Percentiles rank a stretch among this genome's conserved stretches.
Conservation (phyloP, 192 early-diverging fungal species). For the Lunasporangiospora selenospora region DNA sequence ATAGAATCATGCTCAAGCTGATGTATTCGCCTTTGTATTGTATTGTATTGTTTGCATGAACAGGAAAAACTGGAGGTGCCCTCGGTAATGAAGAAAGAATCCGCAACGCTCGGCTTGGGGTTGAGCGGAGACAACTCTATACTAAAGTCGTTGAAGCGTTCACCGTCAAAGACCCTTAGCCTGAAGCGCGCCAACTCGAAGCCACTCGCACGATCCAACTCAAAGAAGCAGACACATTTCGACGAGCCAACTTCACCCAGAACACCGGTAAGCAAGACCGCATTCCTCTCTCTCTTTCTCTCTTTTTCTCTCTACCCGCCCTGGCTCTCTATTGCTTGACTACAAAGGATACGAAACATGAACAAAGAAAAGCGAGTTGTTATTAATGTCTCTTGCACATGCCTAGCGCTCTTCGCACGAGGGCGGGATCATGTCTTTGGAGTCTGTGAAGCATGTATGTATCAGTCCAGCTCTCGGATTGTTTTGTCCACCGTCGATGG, state of each 20-base stretch:
- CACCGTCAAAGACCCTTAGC: slow-evolving; percentile 33
- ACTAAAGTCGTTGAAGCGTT: slow-evolving; percentile 40
- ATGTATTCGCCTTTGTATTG: too few relatives aligned
- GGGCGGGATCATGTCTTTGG: slow-evolving; percentile 61
- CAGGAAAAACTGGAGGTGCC: slow-evolving; percentile 47
- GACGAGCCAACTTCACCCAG: slow-evolving; percentile 46
- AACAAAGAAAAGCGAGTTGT: too few relatives aligned
- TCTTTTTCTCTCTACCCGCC: background rate
- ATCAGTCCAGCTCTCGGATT: background rate
- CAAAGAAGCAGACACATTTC: slow-evolving; percentile 44
- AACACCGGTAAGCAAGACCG: slow-evolving; percentile 29
- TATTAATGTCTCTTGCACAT: background rate
- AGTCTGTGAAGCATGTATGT: slow-evolving; percentile 60
- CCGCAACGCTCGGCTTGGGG: slow-evolving; percentile 16
- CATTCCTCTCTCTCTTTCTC: background rate
- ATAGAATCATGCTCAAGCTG: too few relatives aligned
- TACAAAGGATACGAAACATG: too few relatives aligned
- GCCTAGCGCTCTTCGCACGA: slow-evolving; percentile 55
- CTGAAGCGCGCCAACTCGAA: slow-evolving; percentile 44
- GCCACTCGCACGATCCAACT: slow-evolving; percentile 35
- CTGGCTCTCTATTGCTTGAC: too few relatives aligned
- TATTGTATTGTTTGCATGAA: too few relatives aligned
- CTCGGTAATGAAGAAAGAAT: slow-evolving; percentile 37
- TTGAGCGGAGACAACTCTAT: slow-evolving; percentile 35
- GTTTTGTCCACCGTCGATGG: background rate